phyloP scores from a whole-genome alignment of 257 asterid genomes.

The Solanum lycopersicoides region DNA sequence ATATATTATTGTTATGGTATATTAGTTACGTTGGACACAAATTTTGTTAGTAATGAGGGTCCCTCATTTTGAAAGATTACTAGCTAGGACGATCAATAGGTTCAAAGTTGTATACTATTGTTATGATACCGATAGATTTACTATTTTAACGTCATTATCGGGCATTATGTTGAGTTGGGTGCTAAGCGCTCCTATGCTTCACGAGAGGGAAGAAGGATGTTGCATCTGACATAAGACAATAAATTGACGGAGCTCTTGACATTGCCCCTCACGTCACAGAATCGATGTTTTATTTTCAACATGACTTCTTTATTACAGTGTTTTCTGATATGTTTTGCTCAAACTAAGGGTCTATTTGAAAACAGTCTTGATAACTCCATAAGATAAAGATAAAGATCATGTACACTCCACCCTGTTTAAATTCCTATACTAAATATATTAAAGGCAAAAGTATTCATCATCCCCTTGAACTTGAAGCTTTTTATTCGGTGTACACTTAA shows the following conservation, averaged over 20 bases:
- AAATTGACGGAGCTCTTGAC: background rate
- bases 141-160: background rate
- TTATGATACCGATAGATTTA: background rate
- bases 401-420: background rate
- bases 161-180: background rate
- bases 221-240: no score
- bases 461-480: no score
- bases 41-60: background rate
- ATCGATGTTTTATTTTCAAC: background rate
- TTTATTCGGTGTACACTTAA: no score
- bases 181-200: background rate
- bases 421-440: background rate
- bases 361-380: background rate
- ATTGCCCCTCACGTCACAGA: background rate
- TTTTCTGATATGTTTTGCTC: background rate
- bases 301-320: background rate
- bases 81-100: background rate
- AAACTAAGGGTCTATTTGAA: background rate
- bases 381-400: background rate
- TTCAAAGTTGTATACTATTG: background rate
- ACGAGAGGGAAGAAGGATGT: background rate
- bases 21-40: background rate
- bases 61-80: background rate
- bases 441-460: no score
- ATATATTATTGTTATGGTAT: background rate